Evolutionary conservation across 768 basidiomycete species (phyloP), one percentile per base, ranked within the genome.

Genomic region (Leccinellum rugosiceps): DNA sequence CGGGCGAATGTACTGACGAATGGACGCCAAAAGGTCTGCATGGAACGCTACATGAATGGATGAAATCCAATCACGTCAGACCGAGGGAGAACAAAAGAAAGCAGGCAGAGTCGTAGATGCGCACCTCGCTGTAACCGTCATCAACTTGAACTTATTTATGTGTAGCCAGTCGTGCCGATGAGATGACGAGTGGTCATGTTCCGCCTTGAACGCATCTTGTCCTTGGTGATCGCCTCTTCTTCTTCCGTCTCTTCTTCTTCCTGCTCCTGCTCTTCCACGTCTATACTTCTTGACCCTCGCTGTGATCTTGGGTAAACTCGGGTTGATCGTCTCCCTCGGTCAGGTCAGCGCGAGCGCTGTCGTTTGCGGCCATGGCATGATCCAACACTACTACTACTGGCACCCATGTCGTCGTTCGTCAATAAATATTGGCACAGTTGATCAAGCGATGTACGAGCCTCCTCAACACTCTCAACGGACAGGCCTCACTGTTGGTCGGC

Each of bases 301-400:
- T 50, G 19, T 26, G 52, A 30, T 58, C 60, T 46, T 55, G 63
- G 4, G 35, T 10, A n/a, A 56, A 60, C 30, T 60, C 58, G 10
- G 58, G 50, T 21, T 60, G 59, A 25, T 62, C n/a, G n/a, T n/a
- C n/a, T n/a, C n/a, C n/a, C n/a, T 76, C 74, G 2, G 72, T 72
- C n/a, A n/a, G n/a, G n/a, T n/a, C n/a, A n/a, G 46, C 78, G 75
- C n/a, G 77, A 74, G 32, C 78, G 78, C 64, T 74, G 78, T 59
- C 83, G 76, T 67, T 82, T 83, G 60, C 78, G 77, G 32, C 63
- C 60, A 3, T 3, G 3, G 3, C 67, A 68, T 68, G 23, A 50
- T 58, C 6, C 21, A 4, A 7, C 21, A 10, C 10, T 23, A 19
- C 26, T n/a, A n/a, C n/a, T n/a, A n/a, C n/a, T n/a, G n/a, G n/a